Base-by-base conservation (phyloP, 1,284 basidiomycete genomes). In the Moesziomyces antarcticus region DNA sequence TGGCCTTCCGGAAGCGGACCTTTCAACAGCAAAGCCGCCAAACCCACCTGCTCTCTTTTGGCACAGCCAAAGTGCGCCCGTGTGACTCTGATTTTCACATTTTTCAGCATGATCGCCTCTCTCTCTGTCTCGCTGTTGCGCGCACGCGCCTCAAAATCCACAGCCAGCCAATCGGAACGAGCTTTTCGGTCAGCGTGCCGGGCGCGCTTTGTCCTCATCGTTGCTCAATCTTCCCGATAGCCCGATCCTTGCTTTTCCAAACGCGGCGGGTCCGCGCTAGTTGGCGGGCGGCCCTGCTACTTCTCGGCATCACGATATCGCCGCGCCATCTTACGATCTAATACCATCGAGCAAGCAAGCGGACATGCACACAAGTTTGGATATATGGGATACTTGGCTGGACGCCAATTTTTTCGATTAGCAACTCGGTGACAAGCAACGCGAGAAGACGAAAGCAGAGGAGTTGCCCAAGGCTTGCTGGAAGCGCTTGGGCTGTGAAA, bases 181-280 rank as follows among this genome's bases (percentile, higher is more conserved):
- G 22, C 40, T 21, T 13, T 55, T 63, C 66, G 49, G 60, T 69
- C 66, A 69, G 66, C 66, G 9, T 13, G 40, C 42, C n/a, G n/a
- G n/a, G n/a, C n/a, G n/a, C 43, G 13, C 14, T 24, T 20, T 25
- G 14, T 30, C 4, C 5, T 20, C 5, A 49, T 49, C 47, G 16
- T 14, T 5, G 22, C 22, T 27, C 24, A 16, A 14, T 16, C 16
- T 33, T 18, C 45, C 53, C 53, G 48, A 46, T 56, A 1, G 30
- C 3, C 8, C 37, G 20, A 44, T 8, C 9, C 33, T 10, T 41
- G 45, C 50, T 43, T 40, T 47, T 35, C n/a, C n/a, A 30, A 13
- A 41, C 40, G 44, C 24, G 24, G 24, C 24, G 0, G 18, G 22
- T 43, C 18, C 40, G 24, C 48, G 30, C 40, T 50, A 30, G n/a